phyloP scores from a whole-genome alignment of 176 grass and related monocot species.

The Coix lacrymajobi region DNA sequence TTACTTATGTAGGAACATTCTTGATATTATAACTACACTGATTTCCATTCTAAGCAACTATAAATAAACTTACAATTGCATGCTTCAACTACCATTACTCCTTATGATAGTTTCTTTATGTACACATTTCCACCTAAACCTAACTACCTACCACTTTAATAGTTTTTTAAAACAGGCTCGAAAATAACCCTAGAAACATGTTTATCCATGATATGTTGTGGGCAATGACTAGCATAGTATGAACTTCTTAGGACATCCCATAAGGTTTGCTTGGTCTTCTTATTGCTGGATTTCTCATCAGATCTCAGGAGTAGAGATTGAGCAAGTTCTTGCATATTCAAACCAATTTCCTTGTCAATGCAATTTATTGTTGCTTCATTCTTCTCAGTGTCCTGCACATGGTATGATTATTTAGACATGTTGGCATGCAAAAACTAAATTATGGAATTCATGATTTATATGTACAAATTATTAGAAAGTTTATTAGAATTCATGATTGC shows the following conservation, averaged over 20 bases:
- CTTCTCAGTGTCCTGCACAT: constrained; percentile 1
- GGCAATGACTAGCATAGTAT: constrained; percentile 42
- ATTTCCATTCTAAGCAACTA: neutral
- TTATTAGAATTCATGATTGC: neutral
- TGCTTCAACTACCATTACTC: neutral
- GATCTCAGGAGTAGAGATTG: constrained; percentile 22
- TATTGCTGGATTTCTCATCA: neutral
- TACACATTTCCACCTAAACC: neutral
- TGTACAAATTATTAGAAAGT: neutral
- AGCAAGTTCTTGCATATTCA: constrained; percentile 39
- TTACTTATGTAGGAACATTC: neutral
- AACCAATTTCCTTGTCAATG: constrained; percentile 18
- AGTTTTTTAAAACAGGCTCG: neutral
- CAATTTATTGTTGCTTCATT: neutral
- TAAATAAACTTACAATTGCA: neutral
- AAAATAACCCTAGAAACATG: constrained; percentile 52
- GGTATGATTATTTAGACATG: neutral
- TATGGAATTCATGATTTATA: neutral
- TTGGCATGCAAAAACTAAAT: neutral
- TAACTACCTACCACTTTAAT: neutral
- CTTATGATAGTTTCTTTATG: neutral
- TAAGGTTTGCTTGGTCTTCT: constrained; percentile 40
- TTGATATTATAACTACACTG: neutral
- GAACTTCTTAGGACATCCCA: constrained; percentile 39
- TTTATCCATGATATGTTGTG: neutral